These are phyloP conservation scores for Boletus sensibilis DNA, from an alignment of 768 basidiomycete genomes.

Conservation along the genomic window DNA sequence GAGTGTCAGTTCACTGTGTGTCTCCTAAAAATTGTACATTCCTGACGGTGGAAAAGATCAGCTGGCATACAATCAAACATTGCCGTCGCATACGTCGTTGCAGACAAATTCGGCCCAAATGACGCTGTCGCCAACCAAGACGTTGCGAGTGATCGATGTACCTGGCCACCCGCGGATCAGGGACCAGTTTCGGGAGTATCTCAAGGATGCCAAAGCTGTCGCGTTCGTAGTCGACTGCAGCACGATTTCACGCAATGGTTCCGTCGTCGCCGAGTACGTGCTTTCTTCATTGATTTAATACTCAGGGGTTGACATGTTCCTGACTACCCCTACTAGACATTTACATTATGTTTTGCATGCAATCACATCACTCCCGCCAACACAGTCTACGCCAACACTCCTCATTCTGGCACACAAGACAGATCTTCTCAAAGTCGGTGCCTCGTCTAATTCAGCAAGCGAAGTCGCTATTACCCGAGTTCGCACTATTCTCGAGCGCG, in stretches of 20 bases:
- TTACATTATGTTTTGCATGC: conserved; percentile 71
- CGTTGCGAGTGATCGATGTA: conserved; percentile 63
- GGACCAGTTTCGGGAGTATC: conserved; percentile 66
- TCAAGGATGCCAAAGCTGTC: conserved; percentile 60
- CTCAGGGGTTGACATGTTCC: background rate
- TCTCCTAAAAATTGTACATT: background rate
- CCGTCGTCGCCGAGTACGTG: conserved; percentile 77
- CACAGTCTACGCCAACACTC: conserved; percentile 57
- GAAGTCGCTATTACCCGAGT: conserved; percentile 70
- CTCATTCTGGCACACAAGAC: conserved; percentile 74
- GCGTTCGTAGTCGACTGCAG: conserved; percentile 81
- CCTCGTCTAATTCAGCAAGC: conserved; percentile 33
- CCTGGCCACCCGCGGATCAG: conserved; percentile 85
- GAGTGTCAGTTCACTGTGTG: conserved; percentile 44
- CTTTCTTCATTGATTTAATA: background rate
- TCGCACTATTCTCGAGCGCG: conserved; percentile 76
- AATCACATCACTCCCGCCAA: conserved; percentile 70
- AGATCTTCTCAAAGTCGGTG: conserved; percentile 58
- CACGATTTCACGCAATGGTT: conserved; percentile 71
- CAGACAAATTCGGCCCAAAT: conserved; percentile 64
- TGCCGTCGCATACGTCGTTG: conserved; percentile 74
- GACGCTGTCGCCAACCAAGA: conserved; percentile 41
- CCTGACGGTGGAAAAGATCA: conserved; percentile 31
- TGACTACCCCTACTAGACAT: conserved; percentile 46
- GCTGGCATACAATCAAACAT: conserved; percentile 63